phyloP scores from a whole-genome alignment of 345 rosid species.

The Litchi chinensis region DNA sequence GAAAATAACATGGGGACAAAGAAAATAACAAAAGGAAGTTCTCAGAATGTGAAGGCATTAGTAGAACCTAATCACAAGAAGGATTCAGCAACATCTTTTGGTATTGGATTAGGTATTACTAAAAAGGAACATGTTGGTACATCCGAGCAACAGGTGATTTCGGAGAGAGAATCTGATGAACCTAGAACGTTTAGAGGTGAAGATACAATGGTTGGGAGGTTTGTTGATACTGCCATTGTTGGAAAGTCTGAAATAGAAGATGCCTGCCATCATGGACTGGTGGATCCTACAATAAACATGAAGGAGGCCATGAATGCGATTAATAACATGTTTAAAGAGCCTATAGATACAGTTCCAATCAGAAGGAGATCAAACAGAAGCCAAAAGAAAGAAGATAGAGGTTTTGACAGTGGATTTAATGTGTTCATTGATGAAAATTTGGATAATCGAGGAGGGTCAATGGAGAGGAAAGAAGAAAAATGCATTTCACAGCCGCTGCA shows the following conservation, averaged over 20 bases:
- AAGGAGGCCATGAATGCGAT: slow-evolving; percentile 88
- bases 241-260: slow-evolving; percentile 78
- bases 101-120: background rate
- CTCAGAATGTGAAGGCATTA: slow-evolving; percentile 24
- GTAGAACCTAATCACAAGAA: slow-evolving; percentile 25
- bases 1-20: background rate
- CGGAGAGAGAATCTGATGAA: slow-evolving; percentile 32
- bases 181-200: slow-evolving; percentile 32
- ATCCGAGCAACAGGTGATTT: slow-evolving; percentile 26
- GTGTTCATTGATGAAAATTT: slow-evolving; percentile 60
- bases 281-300: slow-evolving; percentile 85
- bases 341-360: slow-evolving; percentile 60
- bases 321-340: slow-evolving; percentile 85
- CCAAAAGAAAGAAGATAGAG: slow-evolving; percentile 40
- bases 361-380: slow-evolving; percentile 47
- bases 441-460: slow-evolving; percentile 26
- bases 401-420: slow-evolving; percentile 39
- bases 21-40: slow-evolving; percentile 18
- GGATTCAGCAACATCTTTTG: slow-evolving; percentile 2
- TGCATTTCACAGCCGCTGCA: slow-evolving; percentile 17
- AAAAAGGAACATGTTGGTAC: slow-evolving; percentile 17
- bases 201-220: slow-evolving; percentile 55
- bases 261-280: slow-evolving; percentile 84
- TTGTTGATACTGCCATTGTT: slow-evolving; percentile 70
- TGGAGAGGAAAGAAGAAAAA: slow-evolving; percentile 33